phyloP scores from a whole-genome alignment of 2,329 filamentous ascomycete species.

The Sarocladium brachiariae region DNA sequence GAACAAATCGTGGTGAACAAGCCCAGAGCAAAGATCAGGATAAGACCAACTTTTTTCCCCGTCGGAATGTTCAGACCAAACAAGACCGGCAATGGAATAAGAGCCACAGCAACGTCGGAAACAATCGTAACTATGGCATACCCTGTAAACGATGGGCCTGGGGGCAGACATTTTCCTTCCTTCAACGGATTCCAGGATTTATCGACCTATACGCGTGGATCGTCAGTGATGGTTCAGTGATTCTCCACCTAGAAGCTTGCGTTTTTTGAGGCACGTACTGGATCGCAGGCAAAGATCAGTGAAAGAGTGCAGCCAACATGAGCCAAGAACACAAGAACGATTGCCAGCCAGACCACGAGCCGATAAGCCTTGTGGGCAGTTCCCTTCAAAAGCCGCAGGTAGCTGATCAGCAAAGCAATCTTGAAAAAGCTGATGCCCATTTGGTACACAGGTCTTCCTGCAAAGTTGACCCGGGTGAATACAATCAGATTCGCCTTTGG shows the following conservation, averaged over 20 bases:
- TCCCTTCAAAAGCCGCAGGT: constrained; percentile 41
- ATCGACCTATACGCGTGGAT: constrained; percentile 20
- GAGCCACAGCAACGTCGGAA: constrained; percentile 41
- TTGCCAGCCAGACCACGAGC: constrained; percentile 35
- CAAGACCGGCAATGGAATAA: constrained; percentile 44
- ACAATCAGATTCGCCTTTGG: constrained; percentile 35
- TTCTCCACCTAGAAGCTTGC: neutral
- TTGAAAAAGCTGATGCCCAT: constrained; percentile 51
- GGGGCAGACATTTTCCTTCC: constrained; percentile 36
- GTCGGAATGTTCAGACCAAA: constrained; percentile 39
- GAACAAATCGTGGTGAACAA: constrained; percentile 50
- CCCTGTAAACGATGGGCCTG: constrained; percentile 42
- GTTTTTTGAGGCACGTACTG: constrained; percentile 25
- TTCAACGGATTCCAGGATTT: constrained; percentile 38
- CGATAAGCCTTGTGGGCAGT: constrained; percentile 39
- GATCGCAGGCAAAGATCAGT: constrained; percentile 43
- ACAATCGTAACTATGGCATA: constrained; percentile 46
- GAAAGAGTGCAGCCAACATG: constrained; percentile 43
- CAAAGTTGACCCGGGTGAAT: constrained; percentile 45
- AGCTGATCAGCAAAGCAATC: constrained; percentile 45
- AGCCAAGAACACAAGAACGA: constrained; percentile 34
- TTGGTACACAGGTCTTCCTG: constrained; percentile 47
- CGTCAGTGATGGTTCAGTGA: constrained; percentile 1
- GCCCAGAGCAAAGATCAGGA: constrained; percentile 44
- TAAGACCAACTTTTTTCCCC: constrained; percentile 42